These are phyloP conservation scores for Malbranchea cinnamomea DNA, from an alignment of 2,329 filamentous ascomycete species.

Conservation along the genomic window DNA sequence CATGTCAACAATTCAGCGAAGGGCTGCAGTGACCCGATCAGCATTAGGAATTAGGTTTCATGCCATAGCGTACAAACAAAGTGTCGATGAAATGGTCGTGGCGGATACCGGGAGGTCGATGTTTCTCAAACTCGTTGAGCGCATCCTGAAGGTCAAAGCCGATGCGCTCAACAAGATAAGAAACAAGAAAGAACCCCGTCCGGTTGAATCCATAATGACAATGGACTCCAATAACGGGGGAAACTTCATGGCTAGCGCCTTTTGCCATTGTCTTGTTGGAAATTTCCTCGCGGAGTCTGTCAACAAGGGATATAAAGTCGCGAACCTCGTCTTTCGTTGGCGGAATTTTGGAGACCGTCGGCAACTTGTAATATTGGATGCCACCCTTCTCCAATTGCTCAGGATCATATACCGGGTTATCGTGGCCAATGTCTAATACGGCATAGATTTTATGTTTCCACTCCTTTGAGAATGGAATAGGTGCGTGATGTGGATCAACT, in stretches of 20 bases:
- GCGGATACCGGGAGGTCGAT: conserved; percentile 67
- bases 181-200: conserved; percentile 80
- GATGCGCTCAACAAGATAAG: conserved; percentile 73
- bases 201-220: conserved; percentile 95
- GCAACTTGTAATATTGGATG: conserved; percentile 69
- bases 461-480: conserved; percentile 50
- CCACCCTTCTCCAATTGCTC: conserved; percentile 49
- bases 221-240: conserved; percentile 61
- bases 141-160: conserved; percentile 60
- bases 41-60: too few species aligned
- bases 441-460: conserved; percentile 57
- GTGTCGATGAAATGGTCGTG: conserved; percentile 81
- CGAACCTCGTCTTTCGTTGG: conserved; percentile 49
- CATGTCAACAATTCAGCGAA: too few species aligned
- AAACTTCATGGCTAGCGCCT: conserved; percentile 19
- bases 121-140: conserved; percentile 59
- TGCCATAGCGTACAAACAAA: conserved; percentile 61
- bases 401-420: conserved; percentile 79
- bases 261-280: conserved; percentile 30
- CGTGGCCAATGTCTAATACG: conserved; percentile 82
- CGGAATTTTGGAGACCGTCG: conserved; percentile 82
- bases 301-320: conserved; percentile 44
- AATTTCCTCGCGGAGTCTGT: conserved; percentile 44
- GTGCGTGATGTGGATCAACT: conserved; percentile 70
- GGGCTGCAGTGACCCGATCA: too few species aligned